Evolutionary conservation across 2,329 filamentous ascomycete genomes (phyloP).

Genomic region (Ceratocystis harringtonii): DNA sequence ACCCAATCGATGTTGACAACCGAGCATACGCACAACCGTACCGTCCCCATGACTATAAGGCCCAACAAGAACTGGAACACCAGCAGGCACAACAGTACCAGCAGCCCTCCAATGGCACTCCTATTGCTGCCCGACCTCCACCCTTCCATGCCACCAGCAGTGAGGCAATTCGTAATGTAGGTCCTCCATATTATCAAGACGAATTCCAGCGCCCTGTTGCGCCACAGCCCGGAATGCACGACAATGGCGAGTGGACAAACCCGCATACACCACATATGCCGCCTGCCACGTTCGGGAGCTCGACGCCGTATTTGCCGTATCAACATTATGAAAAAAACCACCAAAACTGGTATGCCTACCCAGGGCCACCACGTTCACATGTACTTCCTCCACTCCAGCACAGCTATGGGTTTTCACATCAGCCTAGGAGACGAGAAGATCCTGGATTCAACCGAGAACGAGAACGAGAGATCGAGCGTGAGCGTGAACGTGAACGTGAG

Average conservation of each 20-base stretch:
- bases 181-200: neutral
- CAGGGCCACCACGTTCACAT: neutral
- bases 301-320: neutral
- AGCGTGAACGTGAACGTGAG: neutral
- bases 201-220: neutral
- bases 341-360: too few relatives aligned
- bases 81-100: neutral
- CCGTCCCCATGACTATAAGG: neutral
- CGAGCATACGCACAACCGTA: neutral
- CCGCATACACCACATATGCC: neutral
- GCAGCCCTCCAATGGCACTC: accelerated
- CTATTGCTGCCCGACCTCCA: too few relatives aligned
- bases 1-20: neutral
- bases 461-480: neutral
- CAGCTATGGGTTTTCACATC: neutral
- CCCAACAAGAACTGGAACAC: neutral
- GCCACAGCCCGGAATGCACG: conserved; percentile 13
- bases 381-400: neutral
- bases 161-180: neutral
- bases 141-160: neutral
- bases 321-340: neutral
- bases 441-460: neutral
- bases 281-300: neutral
- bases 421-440: neutral
- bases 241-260: conserved; percentile 12